Evolutionary conservation across 495 filamentous ascomycete genomes (phyloP).

Genomic region (Evernia prunastri): DNA sequence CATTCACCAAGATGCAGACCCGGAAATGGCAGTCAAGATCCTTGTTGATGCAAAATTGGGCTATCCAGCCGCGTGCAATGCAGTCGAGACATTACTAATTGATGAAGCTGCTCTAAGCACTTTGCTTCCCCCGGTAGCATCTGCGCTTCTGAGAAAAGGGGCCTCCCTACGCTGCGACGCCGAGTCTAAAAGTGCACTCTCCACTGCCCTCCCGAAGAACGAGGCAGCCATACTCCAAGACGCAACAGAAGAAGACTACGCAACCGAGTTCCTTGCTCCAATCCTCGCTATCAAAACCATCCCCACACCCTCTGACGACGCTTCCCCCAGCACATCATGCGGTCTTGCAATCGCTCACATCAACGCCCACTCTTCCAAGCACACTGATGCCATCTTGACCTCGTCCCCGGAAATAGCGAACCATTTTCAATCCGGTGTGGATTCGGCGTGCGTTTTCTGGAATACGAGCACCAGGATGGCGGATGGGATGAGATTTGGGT

Average conservation of each 20-base stretch:
- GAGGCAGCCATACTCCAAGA: constrained; percentile 50
- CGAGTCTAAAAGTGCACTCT: constrained; percentile 55
- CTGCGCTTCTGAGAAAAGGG: constrained; percentile 63
- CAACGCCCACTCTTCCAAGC: constrained; percentile 84
- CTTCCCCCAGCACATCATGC: constrained; percentile 33
- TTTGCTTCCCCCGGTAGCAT: constrained; percentile 63
- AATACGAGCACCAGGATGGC: constrained; percentile 92
- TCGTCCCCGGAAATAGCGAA: constrained; percentile 57
- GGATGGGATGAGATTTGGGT: constrained; percentile 94
- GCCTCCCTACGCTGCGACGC: constrained; percentile 82
- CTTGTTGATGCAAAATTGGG: constrained; percentile 86
- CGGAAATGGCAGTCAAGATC: constrained; percentile 63
- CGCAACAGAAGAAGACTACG: constrained; percentile 62
- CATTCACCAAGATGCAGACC: constrained; percentile 72
- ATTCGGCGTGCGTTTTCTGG: constrained; percentile 93
- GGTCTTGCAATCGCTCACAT: constrained; percentile 78
- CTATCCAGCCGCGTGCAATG: constrained; percentile 97
- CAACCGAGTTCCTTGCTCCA: constrained; percentile 85
- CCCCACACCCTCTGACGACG: constrained; percentile 34
- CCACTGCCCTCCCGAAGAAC: constrained; percentile 30
- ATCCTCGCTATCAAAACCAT: constrained; percentile 81
- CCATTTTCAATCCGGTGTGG: constrained; percentile 72
- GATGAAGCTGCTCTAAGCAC: constrained; percentile 63
- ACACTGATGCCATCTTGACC: constrained; percentile 90
- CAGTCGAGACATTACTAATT: constrained; percentile 81